phyloP scores from a whole-genome alignment of 2,329 filamentous ascomycete species.

The Raffaelea albimanens region DNA sequence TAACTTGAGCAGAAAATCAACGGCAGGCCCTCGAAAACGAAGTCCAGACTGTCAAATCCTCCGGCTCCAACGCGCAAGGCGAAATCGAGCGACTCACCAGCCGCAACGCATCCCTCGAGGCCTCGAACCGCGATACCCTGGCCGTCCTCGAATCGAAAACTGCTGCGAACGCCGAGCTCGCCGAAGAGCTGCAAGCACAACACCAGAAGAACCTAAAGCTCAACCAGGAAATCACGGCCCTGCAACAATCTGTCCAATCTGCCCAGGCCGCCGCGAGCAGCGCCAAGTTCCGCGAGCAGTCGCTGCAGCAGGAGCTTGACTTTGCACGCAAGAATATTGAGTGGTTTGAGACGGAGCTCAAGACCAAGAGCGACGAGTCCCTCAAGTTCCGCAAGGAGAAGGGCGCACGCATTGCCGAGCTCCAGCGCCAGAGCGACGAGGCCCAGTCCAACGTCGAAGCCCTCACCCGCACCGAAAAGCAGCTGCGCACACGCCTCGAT shows the following conservation, averaged over 20 bases:
- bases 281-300: conserved; percentile 84
- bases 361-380: conserved; percentile 79
- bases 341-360: conserved; percentile 85
- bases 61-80: conserved; percentile 62
- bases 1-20: conserved; percentile 52
- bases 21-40: conserved; percentile 72
- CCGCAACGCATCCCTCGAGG: conserved; percentile 78
- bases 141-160: conserved; percentile 86
- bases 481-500: conserved; percentile 70
- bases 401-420: conserved; percentile 74
- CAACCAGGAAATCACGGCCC: conserved; percentile 67
- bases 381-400: conserved; percentile 93
- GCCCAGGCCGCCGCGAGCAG: conserved; percentile 71
- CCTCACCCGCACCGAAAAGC: conserved; percentile 68
- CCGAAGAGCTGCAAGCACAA: conserved; percentile 77
- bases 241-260: conserved; percentile 77
- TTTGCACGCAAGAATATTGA: conserved; percentile 83
- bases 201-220: conserved; percentile 82
- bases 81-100: conserved; percentile 69
- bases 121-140: conserved; percentile 84
- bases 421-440: conserved; percentile 85
- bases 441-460: conserved; percentile 66
- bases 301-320: conserved; percentile 81
- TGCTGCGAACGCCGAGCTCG: conserved; percentile 72
- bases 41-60: conserved; percentile 67